Base-by-base conservation (phyloP, 805 yeast genomes). In the Wickerhamomyces chaumierensis region DNA sequence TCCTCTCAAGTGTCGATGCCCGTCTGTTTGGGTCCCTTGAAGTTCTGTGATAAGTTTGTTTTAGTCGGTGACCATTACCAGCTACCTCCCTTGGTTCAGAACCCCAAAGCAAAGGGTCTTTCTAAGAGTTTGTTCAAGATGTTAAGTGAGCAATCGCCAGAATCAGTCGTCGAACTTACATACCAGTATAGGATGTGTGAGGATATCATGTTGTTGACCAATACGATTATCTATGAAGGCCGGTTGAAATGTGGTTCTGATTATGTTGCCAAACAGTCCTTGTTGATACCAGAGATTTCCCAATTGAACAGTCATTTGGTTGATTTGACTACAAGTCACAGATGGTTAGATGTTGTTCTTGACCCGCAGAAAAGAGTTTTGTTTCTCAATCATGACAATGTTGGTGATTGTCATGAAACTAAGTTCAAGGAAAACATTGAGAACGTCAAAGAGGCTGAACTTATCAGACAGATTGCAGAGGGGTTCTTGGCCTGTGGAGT, bases 21-120 rank as follows among this genome's bases (percentile, higher is more conserved):
- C 0, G 69, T 84, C 5, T 82, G 94, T 48, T 57, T 92, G 21
- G 98, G 97, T 0, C 97, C 98, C 0, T 57, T 92, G 35, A 59
- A 87, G 25, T 73, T 71, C 46, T 79, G 87, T 27, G 79, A 81
- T 34, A 82, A 73, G 56, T 92, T 90, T 55, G 70, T 92, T 1
- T 67, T 92, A 43, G 96, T 92, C n/a, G 99, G 99, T 9, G 99
- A 92, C 55, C 97, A 92, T 56, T 75, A 72, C 46, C 99, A 92
- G 57, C 64, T 92, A 19, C 94, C 96, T 3, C 98, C 99, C 1
- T 63, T 92, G 37, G 87, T 92, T 1, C 68, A 72, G 19, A 75
- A 75, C 48, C 71, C 78, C 0, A 71, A 69, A 16, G 95, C 96
- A 0, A 68, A 68, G 39, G 75, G 71, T 0, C 60, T 92, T 9